Evolutionary conservation across 164 flowering plant genomes (phyloP).

Genomic region (Tinospora cordifolia): DNA sequence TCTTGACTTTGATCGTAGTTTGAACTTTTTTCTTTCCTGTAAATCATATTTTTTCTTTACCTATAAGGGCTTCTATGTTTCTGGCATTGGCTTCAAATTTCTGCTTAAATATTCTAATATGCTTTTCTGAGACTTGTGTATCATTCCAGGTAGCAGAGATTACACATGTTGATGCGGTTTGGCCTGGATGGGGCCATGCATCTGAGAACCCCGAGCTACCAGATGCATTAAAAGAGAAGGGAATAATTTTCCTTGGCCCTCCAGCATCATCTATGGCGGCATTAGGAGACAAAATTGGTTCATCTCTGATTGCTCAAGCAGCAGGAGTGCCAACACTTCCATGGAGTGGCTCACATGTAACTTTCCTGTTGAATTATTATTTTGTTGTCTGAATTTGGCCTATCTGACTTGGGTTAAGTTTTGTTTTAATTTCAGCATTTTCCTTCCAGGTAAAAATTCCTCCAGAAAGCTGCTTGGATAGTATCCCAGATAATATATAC

Average conservation of each 20-base stretch:
- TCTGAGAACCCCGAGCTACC: constrained; percentile 99
- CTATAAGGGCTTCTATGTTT: neutral
- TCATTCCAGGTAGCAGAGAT: constrained; percentile 79
- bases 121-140: constrained; percentile 13
- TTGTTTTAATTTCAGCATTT: neutral
- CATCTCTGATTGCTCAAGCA: constrained; percentile 97
- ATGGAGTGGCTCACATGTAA: constrained; percentile 99
- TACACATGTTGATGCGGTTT: constrained; percentile 93
- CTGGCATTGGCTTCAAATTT: neutral
- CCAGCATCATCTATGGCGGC: constrained; percentile 92
- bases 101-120: constrained; percentile 3
- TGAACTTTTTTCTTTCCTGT: neutral
- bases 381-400: constrained; percentile 1
- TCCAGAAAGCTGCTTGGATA: constrained; percentile 60
- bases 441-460: constrained; percentile 76
- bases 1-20: neutral
- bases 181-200: constrained; percentile 99
- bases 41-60: neutral
- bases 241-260: constrained; percentile 91
- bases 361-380: neutral
- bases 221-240: constrained; percentile 75
- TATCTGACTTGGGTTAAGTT: constrained; percentile 1
- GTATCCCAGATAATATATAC: constrained; percentile 79
- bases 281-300: constrained; percentile 97
- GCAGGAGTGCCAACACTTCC: constrained; percentile 98